Conservation (phyloP, 768 basidiomycete species). For the Ramaria sp. region DNA sequence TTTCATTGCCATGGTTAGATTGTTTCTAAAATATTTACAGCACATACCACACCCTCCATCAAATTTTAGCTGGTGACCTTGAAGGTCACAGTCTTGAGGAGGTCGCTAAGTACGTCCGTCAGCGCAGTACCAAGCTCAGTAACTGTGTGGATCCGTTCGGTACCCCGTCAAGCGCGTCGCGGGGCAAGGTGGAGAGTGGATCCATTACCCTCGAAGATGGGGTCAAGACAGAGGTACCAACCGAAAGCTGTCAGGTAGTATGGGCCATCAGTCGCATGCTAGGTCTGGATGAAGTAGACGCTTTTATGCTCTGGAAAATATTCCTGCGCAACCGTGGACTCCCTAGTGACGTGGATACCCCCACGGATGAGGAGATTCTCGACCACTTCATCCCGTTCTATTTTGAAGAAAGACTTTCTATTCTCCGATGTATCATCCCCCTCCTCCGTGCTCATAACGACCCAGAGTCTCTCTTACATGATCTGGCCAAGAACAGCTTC, state of each 20-base stretch:
- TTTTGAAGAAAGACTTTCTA: conserved; percentile 65
- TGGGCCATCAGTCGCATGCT: conserved; percentile 63
- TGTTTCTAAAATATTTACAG: conserved; percentile 21
- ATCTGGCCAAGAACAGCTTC: conserved; percentile 42
- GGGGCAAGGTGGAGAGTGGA: conserved; percentile 54
- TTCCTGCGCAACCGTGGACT: conserved; percentile 74
- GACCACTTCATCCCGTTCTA: conserved; percentile 74
- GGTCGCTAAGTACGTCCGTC: conserved; percentile 43
- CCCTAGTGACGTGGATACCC: conserved; percentile 35
- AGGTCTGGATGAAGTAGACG: conserved; percentile 73
- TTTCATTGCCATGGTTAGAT: neutral
- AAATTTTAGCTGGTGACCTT: conserved; percentile 44
- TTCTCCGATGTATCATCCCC: conserved; percentile 60
- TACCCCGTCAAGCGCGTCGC: conserved; percentile 55
- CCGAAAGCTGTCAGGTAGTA: conserved; percentile 59
- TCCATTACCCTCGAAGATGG: conserved; percentile 62
- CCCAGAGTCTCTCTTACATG: conserved; percentile 40
- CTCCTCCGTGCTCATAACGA: conserved; percentile 66
- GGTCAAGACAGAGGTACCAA: conserved; percentile 49
- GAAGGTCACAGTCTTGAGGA: conserved; percentile 52
- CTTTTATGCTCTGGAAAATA: conserved; percentile 61
- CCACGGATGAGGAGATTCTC: conserved; percentile 47
- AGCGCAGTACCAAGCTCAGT: conserved; percentile 47
- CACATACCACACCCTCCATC: conserved; percentile 56
- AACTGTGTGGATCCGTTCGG: conserved; percentile 58